phyloP scores from a whole-genome alignment of 352 stramenopile species.

The Globisporangium perplexum region DNA sequence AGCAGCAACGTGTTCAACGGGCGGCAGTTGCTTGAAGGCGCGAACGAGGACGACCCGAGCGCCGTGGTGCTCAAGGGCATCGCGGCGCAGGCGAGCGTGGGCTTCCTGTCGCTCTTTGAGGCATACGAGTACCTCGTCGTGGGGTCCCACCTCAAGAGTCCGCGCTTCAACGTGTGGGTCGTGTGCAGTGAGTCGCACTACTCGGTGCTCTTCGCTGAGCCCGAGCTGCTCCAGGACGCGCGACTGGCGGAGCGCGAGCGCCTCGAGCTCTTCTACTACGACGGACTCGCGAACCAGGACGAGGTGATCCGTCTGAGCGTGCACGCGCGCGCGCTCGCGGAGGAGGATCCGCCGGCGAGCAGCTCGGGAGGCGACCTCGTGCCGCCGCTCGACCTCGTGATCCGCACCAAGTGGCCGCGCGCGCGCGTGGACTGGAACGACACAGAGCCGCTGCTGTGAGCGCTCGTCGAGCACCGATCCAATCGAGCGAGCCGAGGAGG shows the following conservation, averaged over 20 bases:
- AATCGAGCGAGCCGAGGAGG: too few species aligned
- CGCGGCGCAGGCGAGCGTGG: constrained; percentile 39
- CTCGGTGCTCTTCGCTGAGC: constrained; percentile 78
- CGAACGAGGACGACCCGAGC: constrained; percentile 49
- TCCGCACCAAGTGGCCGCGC: constrained; percentile 85
- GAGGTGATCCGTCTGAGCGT: constrained; percentile 75
- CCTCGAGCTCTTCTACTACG: constrained; percentile 87
- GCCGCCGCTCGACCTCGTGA: constrained; percentile 84
- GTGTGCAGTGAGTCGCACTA: constrained; percentile 92
- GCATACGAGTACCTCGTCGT: constrained; percentile 88
- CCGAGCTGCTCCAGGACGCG: constrained; percentile 16
- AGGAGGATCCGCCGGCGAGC: constrained; percentile 24
- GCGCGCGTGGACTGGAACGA: constrained; percentile 86
- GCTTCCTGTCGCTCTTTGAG: constrained; percentile 91
- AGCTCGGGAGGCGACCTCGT: constrained; percentile 46
- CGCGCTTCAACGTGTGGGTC: constrained; percentile 81
- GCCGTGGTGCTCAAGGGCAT: constrained; percentile 71
- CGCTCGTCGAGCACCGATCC: too few species aligned
- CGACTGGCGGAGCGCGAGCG: constrained; percentile 19
- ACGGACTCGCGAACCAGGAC: constrained; percentile 85
- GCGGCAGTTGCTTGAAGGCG: constrained; percentile 65
- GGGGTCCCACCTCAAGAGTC: constrained; percentile 73
- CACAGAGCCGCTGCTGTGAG: constrained; percentile 77
- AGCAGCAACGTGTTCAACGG: constrained; percentile 95
- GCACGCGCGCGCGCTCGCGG: constrained; percentile 21